A percentile compares a stretch with the other conserved stretches of the same genome.
Conservation (phyloP, 2,329 filamentous ascomycete species). For the Pyrenochaeta sp. region DNA sequence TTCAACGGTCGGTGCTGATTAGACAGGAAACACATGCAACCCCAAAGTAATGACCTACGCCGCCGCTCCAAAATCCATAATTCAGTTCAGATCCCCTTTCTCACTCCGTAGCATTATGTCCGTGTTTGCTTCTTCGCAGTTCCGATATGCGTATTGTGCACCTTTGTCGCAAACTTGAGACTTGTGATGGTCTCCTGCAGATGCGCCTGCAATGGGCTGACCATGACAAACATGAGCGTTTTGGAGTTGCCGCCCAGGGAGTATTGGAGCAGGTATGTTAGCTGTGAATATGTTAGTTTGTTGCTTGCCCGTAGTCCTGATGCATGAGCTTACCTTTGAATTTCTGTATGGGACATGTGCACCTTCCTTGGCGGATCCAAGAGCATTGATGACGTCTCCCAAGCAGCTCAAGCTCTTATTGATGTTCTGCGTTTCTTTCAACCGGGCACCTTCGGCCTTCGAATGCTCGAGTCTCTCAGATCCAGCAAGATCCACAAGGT, state of each 20-base stretch:
- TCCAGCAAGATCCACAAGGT: conserved; percentile 93
- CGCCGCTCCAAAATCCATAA: background rate
- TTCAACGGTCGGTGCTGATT: conserved; percentile 20
- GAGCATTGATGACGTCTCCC: conserved; percentile 90
- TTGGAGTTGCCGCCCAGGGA: conserved; percentile 95
- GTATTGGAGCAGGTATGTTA: conserved; percentile 94
- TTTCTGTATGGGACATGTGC: conserved; percentile 93
- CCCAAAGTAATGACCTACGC: background rate
- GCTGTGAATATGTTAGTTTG: conserved; percentile 52
- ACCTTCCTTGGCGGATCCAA: conserved; percentile 81
- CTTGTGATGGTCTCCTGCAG: conserved; percentile 92
- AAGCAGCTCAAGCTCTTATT: conserved; percentile 93
- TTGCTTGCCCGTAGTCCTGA: background rate
- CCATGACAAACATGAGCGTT: conserved; percentile 99
- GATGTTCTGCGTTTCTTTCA: conserved; percentile 96
- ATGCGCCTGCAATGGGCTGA: conserved; percentile 89
- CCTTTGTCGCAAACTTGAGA: conserved; percentile 95
- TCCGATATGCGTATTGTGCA: conserved; percentile 91
- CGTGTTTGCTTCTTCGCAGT: conserved; percentile 81
- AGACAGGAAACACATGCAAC: conserved; percentile 2
- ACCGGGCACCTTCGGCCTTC: conserved; percentile 82
- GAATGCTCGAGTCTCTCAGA: conserved; percentile 91
- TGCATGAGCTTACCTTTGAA: conserved; percentile 73
- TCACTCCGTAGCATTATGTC: conserved; percentile 40
- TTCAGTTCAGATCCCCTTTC: background rate